These are phyloP conservation scores for Pleurotus platypus DNA, from an alignment of 768 basidiomycete species.

Conservation along the genomic window DNA sequence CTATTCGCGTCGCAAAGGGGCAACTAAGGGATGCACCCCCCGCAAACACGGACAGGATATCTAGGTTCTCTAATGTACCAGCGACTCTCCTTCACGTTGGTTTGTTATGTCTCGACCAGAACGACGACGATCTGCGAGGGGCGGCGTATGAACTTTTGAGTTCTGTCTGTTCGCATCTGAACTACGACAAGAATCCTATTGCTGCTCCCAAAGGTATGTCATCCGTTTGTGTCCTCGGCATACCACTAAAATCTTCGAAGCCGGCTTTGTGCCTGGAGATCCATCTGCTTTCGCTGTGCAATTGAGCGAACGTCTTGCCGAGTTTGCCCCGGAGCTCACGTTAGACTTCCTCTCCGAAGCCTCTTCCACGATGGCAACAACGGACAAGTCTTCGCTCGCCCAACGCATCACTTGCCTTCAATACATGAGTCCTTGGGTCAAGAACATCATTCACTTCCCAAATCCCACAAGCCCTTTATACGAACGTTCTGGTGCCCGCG, in stretches of 20 bases:
- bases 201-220: slow-evolving; percentile 64
- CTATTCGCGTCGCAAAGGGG: slow-evolving; percentile 74
- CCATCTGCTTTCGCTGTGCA: slow-evolving; percentile 56
- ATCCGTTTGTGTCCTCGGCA: background rate
- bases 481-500: slow-evolving; percentile 67
- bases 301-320: slow-evolving; percentile 70
- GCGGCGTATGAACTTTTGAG: slow-evolving; percentile 80
- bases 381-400: slow-evolving; percentile 32
- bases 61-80: slow-evolving; percentile 80
- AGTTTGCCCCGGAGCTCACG: slow-evolving; percentile 76
- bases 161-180: slow-evolving; percentile 73
- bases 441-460: slow-evolving; percentile 68
- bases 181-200: slow-evolving; percentile 70
- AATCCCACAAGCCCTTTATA: slow-evolving; percentile 67
- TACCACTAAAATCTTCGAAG: slow-evolving; percentile 27
- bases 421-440: slow-evolving; percentile 88
- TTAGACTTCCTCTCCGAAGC: slow-evolving; percentile 90
- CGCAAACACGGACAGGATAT: slow-evolving; percentile 58
- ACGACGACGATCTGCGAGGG: slow-evolving; percentile 72
- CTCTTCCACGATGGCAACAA: slow-evolving; percentile 56
- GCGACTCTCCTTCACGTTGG: slow-evolving; percentile 86
- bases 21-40: slow-evolving; percentile 54
- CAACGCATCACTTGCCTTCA: slow-evolving; percentile 74
- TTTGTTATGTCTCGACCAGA: slow-evolving; percentile 70
- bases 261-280: slow-evolving; percentile 69